Percentiles rank a stretch among this genome's conserved stretches.
These are phyloP conservation scores for Stachybotrys chartarum DNA, from an alignment of 2,329 filamentous ascomycete genomes.

Conservation along the genomic window DNA sequence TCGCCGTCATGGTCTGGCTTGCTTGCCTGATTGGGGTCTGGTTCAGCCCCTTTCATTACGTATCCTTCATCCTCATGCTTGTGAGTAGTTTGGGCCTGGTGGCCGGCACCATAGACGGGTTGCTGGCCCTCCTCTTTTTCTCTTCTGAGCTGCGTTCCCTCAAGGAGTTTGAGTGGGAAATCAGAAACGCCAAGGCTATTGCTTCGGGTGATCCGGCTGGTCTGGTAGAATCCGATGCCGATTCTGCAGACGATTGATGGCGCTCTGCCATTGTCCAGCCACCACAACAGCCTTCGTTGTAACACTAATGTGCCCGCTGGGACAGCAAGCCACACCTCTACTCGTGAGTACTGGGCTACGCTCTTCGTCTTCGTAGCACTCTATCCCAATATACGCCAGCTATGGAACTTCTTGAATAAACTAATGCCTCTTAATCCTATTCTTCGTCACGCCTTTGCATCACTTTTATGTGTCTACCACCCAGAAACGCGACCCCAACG, in stretches of 20 bases:
- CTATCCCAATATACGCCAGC: too few species aligned
- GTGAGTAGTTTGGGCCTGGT: conserved; percentile 70
- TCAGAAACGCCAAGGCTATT: conserved; percentile 56
- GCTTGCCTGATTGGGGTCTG: conserved; percentile 76
- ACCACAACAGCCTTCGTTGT: too few species aligned
- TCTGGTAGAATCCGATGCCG: conserved; percentile 9
- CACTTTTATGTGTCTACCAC: too few species aligned
- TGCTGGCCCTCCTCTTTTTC: conserved; percentile 84
- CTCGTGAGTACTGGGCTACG: too few species aligned
- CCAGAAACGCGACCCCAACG: too few species aligned
- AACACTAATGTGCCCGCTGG: too few species aligned
- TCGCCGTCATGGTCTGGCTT: conserved; percentile 58
- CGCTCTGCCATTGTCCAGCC: neutral
- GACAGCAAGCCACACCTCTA: too few species aligned
- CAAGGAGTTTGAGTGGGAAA: conserved; percentile 91
- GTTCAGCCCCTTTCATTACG: conserved; percentile 72
- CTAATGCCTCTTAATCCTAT: too few species aligned
- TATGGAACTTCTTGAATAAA: too few species aligned
- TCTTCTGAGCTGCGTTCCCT: conserved; percentile 75
- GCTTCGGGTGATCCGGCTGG: conserved; percentile 21
- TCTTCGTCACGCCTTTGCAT: too few species aligned
- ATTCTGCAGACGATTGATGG: conserved; percentile 1
- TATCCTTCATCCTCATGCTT: conserved; percentile 74
- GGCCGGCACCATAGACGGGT: conserved; percentile 72
- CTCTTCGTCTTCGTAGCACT: too few species aligned